Percentiles rank a stretch among this genome's conserved stretches.
Evolutionary conservation across 192 early-diverging fungal genomes (phyloP).

Genomic region (Backusella sp.): DNA sequence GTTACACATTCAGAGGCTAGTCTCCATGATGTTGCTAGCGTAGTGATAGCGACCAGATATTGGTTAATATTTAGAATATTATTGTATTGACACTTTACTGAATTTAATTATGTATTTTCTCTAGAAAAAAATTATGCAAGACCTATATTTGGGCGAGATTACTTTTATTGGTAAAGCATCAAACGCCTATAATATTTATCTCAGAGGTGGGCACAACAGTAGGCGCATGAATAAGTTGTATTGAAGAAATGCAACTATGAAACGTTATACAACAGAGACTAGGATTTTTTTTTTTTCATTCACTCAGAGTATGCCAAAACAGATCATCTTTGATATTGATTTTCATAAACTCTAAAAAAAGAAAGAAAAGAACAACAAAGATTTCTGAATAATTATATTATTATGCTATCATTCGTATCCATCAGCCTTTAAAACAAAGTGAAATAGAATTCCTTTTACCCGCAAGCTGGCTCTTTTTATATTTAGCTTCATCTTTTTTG

Average conservation of each 20-base stretch:
- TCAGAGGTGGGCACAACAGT: constrained; percentile 81
- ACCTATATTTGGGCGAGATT: constrained; percentile 86
- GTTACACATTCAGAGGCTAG: constrained; percentile 73
- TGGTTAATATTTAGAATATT: constrained; percentile 34
- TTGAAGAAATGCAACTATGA: constrained; percentile 76
- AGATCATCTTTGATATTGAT: constrained; percentile 66
- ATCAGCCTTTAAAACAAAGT: neutral
- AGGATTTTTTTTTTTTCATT: constrained; percentile 88
- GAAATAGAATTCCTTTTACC: neutral
- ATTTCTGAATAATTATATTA: neutral
- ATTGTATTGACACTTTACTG: neutral
- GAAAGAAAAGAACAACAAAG: neutral
- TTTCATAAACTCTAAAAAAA: constrained; percentile 62
- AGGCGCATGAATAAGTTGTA: constrained; percentile 90
- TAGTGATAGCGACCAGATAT: constrained; percentile 94
- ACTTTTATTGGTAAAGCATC: constrained; percentile 92
- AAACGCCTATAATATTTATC: constrained; percentile 93
- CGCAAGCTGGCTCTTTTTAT: neutral
- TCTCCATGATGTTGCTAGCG: constrained; percentile 80
- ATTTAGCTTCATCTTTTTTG: neutral
- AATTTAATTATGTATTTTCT: neutral
- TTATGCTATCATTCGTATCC: neutral
- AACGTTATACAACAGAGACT: constrained; percentile 70
- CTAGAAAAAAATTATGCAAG: constrained; percentile 85
- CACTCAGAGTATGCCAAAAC: constrained; percentile 76